Evolutionary conservation across 2,329 filamentous ascomycete species (phyloP), one percentile per base, ranked within the genome.

Genomic region (Gyromitra esculenta): DNA sequence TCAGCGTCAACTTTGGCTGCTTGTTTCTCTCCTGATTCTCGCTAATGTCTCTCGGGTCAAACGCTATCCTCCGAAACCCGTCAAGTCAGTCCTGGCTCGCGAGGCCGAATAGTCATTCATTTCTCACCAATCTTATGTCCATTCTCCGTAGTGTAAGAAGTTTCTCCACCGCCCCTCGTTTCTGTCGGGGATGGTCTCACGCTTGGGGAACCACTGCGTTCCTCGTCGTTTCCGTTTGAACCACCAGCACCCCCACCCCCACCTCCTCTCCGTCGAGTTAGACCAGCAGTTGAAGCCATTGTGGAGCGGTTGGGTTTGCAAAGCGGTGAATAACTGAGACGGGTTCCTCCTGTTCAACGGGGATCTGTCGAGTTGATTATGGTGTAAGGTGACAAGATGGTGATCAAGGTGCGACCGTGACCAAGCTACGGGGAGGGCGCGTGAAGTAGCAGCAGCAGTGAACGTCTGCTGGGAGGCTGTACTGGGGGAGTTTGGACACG

Each of bases 1-100:
- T 99, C 83, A 99, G 87, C 50, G 96, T 99, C 83, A 99, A 87
- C 87, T 98, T 99, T 62, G 96, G 96, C 87, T 98, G 95, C 87
- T 97, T 98, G 88, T 89, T 96, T 83, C 96, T 88, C 87, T 99
- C 96, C 81, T 92, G 93, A 85, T 90, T 97, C 87, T 99, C 96
- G 86, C 91, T 97, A 82, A 99, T 97, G 85, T 99, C 96, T 84
- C 95, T 89, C 76, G 96, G 96, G 84, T 99, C 96, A 84, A 93
- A 99, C 75, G 94, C 96, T 84, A 64, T 63, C 62, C 60, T 56
- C 75, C 54, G 60, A 69, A 66, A 62, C 57, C 41, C 25, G n/a
- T 18, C 59, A 52, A 39, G 60, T 65, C 57, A 72, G 48, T 54
- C 9, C 56, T 43, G 21, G 18, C 2, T 52, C 52, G 25, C 11